Evolutionary conservation across 768 basidiomycete species (phyloP).

Genomic region (Macrolepiota dolichaula): DNA sequence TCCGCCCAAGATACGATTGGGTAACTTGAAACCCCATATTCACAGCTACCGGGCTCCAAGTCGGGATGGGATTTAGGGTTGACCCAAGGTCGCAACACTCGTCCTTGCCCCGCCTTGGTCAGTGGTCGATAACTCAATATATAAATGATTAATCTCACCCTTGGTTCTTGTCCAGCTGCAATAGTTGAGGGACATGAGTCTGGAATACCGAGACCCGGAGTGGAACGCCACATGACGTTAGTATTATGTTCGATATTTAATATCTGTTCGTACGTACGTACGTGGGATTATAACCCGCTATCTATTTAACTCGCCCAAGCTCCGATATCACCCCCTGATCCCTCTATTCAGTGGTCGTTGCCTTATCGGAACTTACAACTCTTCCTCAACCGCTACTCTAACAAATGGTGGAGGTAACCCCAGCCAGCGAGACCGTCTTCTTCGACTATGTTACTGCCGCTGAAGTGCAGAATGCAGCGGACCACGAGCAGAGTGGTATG

Average conservation of each 20-base stretch:
- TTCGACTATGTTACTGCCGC: conserved; percentile 41
- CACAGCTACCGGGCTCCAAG: too few relatives aligned
- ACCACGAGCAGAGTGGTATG: conserved; percentile 39
- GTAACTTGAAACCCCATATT: too few relatives aligned
- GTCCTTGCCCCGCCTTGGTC: too few relatives aligned
- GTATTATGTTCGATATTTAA: neutral
- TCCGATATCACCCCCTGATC: neutral
- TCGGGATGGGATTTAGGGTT: too few relatives aligned
- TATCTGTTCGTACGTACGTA: neutral
- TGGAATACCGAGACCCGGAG: neutral
- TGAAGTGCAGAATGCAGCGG: conserved; percentile 39
- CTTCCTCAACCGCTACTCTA: neutral
- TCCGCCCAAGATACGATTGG: too few relatives aligned
- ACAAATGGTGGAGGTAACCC: neutral
- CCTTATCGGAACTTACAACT: neutral
- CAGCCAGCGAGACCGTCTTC: conserved; percentile 17
- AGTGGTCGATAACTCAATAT: too few relatives aligned
- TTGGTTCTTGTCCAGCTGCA: neutral
- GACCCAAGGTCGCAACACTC: too few relatives aligned
- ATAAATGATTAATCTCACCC: neutral
- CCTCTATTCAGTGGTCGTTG: neutral
- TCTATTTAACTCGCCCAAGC: neutral
- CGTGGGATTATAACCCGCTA: neutral
- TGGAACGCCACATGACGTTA: neutral
- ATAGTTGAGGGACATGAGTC: neutral